A percentile compares a stretch with the other conserved stretches of the same genome.
These are phyloP conservation scores for Termitomyces sp. DNA, from an alignment of 768 basidiomycete species.

Conservation along the genomic window DNA sequence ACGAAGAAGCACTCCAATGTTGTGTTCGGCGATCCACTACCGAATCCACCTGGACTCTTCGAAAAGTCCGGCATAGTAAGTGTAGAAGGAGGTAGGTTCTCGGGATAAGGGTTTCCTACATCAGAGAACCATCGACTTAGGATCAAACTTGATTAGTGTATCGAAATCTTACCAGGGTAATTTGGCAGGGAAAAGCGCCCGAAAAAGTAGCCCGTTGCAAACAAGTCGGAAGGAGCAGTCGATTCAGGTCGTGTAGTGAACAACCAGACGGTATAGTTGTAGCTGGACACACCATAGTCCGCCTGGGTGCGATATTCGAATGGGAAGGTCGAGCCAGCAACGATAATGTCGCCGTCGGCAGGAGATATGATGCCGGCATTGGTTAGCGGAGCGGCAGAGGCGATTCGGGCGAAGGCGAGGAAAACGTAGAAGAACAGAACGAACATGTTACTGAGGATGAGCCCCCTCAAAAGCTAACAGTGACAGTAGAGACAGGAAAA, in stretches of 20 bases:
- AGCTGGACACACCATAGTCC: constrained; percentile 38
- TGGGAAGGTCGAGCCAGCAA: constrained; percentile 34
- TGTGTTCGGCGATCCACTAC: constrained; percentile 22
- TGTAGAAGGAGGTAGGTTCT: constrained; percentile 30
- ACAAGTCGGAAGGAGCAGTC: constrained; percentile 21
- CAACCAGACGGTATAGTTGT: constrained; percentile 36
- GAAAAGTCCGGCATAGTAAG: constrained; percentile 44
- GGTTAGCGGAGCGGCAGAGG: background rate
- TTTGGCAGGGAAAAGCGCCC: constrained; percentile 38
- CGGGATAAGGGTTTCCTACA: constrained; percentile 34
- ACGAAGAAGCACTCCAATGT: constrained; percentile 29
- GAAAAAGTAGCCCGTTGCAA: constrained; percentile 36
- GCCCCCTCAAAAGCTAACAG: background rate
- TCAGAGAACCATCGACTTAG: background rate
- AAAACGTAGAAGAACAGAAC: background rate
- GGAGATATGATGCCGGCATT: constrained; percentile 16
- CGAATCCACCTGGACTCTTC: constrained; percentile 32
- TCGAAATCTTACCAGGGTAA: constrained; percentile 30
- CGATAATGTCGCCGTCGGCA: constrained; percentile 26
- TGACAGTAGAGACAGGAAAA: background rate
- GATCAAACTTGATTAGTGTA: background rate
- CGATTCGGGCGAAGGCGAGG: background rate
- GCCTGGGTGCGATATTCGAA: constrained; percentile 32
- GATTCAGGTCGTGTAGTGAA: constrained; percentile 24
- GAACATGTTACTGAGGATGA: too few species aligned